Percentiles rank a stretch among this genome's conserved stretches.
Evolutionary conservation across 345 rosid species (phyloP).

Genomic region (Durio zibethinus): DNA sequence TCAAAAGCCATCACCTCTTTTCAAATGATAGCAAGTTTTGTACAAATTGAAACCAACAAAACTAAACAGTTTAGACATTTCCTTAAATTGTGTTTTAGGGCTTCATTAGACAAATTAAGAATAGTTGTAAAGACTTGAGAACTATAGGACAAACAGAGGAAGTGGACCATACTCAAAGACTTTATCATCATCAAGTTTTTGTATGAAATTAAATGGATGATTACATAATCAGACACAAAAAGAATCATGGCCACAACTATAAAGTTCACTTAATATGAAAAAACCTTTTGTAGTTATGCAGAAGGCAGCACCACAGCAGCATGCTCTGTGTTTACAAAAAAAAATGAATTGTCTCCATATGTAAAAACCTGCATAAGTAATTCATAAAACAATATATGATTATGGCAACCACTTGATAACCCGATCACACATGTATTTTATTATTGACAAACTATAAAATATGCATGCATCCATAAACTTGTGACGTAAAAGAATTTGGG

Average conservation of each 20-base stretch:
- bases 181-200: background rate
- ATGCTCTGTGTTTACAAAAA: too few species aligned
- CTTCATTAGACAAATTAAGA: too few species aligned
- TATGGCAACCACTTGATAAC: too few species aligned
- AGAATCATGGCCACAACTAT: conserved; percentile 39
- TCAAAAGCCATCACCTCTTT: background rate
- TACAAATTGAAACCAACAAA: background rate
- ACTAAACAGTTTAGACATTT: background rate
- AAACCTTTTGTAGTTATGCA: background rate
- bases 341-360: too few species aligned
- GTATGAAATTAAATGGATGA: background rate
- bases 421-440: too few species aligned
- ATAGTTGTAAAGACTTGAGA: background rate
- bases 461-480: too few species aligned
- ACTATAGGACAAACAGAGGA: background rate
- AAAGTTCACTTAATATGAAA: conserved; percentile 14
- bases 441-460: too few species aligned
- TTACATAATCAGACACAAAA: background rate
- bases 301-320: too few species aligned
- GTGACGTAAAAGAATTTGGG: too few species aligned
- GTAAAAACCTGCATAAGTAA: too few species aligned
- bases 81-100: background rate
- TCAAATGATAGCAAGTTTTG: background rate
- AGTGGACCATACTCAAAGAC: background rate
- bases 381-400: too few species aligned